Base-by-base conservation (phyloP, 495 filamentous ascomycete species). In the Neurospora discreta region DNA sequence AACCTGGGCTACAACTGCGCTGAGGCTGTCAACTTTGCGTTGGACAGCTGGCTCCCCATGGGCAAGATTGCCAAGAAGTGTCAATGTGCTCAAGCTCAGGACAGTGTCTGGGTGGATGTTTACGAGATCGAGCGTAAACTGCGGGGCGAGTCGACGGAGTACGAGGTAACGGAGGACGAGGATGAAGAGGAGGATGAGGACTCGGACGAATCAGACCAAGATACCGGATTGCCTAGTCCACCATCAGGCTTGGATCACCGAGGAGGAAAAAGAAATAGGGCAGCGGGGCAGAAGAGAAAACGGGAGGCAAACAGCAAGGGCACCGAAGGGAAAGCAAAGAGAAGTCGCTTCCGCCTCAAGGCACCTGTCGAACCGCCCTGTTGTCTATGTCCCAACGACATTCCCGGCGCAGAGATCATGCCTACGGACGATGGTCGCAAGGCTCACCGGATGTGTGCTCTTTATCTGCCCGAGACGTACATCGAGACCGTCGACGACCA, bases 1-100 rank as follows among this genome's bases (percentile, higher is more conserved):
- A 99, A 99, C 74, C 82, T 99, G 41, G 95, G 96, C 15, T 99
- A 99, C 81, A 99, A 99, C 80, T 99, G 95, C 80, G 95, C 95
- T 40, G 95, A 99, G 78, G 97, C 95, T 3, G 95, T 99, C 80
- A 99, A 99, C 80, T 99, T 99, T 80, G 95, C 95, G 20, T 89
- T 95, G 13, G 93, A 97, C 73, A 88, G 91, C 46, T 99, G 95
- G 95, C 81, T 99, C 41, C 88, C 95, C 30, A 97, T 94, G 84
- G 95, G 93, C n/a, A 90, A 91, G 71, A 92, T 97, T 75, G 96
- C 95, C n/a, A 96, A 97, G 79, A 97, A 95, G 78, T 99, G 95
- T 80, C 87, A 98, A 77, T 99, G 95, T 79, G 92, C 93, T 75
- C 82, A 87, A 73, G 85, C 88, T 30, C 88, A 93, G 67, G 95